These are phyloP conservation scores for Puccinia horiana DNA, from an alignment of 1,284 basidiomycete species.

Conservation along the genomic window DNA sequence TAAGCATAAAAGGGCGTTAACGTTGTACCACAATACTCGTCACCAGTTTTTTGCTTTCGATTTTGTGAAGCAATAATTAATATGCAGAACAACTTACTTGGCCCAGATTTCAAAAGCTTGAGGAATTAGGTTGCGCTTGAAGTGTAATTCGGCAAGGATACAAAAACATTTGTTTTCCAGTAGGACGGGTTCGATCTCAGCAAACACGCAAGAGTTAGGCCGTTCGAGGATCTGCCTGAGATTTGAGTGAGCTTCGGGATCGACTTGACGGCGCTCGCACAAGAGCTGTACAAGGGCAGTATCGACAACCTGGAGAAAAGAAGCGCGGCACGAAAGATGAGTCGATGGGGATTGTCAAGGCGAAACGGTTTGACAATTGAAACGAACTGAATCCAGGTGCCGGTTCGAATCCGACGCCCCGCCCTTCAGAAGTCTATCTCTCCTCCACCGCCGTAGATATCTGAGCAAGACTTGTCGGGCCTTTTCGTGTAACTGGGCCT, in stretches of 20 bases:
- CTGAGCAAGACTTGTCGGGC: conserved; percentile 70
- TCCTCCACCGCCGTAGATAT: conserved; percentile 66
- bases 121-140: conserved; percentile 65
- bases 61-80: not conserved
- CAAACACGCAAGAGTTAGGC: conserved; percentile 66
- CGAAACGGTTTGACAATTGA: conserved; percentile 21
- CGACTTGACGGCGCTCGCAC: conserved; percentile 66
- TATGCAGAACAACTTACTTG: conserved; percentile 64
- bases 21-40: not conserved
- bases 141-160: conserved; percentile 69
- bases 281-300: conserved; percentile 76
- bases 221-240: conserved; percentile 68
- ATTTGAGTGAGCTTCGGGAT: conserved; percentile 61
- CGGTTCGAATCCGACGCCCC: conserved; percentile 54
- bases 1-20: not conserved
- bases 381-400: conserved; percentile 59
- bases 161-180: conserved; percentile 65
- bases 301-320: conserved; percentile 68
- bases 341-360: conserved; percentile 44
- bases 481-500: conserved; percentile 65
- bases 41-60: not conserved
- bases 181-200: conserved; percentile 70
- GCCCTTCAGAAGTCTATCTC: conserved; percentile 53
- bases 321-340: conserved; percentile 27
- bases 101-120: conserved; percentile 71